Evolutionary conservation across 345 rosid genomes (phyloP).

Genomic region (Conringia planisiliqua): DNA sequence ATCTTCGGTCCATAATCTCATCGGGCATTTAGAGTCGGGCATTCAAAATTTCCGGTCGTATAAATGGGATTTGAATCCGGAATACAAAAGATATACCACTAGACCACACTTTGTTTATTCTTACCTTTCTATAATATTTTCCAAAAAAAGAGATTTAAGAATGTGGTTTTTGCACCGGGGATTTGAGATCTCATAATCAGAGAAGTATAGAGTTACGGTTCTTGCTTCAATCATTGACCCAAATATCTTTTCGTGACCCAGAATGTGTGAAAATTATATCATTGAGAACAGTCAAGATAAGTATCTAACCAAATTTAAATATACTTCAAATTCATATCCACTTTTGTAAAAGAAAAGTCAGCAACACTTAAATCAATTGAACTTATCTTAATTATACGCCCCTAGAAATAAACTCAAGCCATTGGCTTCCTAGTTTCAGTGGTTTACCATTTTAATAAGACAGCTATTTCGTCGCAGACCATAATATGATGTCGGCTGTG

Average conservation of each 20-base stretch:
- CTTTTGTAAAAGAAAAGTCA: background rate
- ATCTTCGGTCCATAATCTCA: too few relatives aligned
- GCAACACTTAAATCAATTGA: background rate
- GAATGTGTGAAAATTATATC: background rate
- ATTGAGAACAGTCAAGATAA: too few relatives aligned
- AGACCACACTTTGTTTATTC: too few relatives aligned
- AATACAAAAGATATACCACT: too few relatives aligned
- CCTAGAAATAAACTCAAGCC: background rate
- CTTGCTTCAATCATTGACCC: background rate
- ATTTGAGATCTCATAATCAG: background rate
- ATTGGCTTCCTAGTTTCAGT: background rate
- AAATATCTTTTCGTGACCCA: background rate
- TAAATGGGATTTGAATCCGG: too few relatives aligned
- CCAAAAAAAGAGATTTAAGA: too few relatives aligned
- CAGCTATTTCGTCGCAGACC: background rate
- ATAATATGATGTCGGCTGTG: background rate
- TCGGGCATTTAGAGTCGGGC: too few relatives aligned
- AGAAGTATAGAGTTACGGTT: background rate
- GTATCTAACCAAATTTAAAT: too few relatives aligned
- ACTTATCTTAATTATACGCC: background rate
- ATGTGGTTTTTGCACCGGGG: background rate
- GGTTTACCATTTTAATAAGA: background rate
- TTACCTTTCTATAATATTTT: too few relatives aligned
- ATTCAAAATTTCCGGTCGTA: too few relatives aligned
- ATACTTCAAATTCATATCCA: background rate